Evolutionary conservation across 768 basidiomycete genomes (phyloP), one percentile per base, ranked within the genome.

Genomic region (Naganishia vaughanmartiniae): DNA sequence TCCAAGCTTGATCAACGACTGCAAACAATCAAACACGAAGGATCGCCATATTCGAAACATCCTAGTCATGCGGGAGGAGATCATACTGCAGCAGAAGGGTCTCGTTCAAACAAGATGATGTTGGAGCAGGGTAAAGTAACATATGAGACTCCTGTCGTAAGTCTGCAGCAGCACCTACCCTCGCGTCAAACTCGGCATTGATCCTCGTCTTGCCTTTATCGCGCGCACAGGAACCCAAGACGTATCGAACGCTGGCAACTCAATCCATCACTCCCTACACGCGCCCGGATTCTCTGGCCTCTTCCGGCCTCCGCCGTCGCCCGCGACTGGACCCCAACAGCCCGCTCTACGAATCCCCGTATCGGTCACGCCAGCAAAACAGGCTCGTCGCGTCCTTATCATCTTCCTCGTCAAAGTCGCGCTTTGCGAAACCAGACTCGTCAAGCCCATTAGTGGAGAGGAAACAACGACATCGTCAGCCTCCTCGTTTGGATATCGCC

Each of bases 291-390:
- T 42, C 60, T 26, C 14, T 34, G 1, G 36, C 36, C 2, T 26
- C 60, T 7, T 15, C 60, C 26, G 42, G 39, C 26, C 60, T 42
- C 11, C 24, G 42, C 21, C 60, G 26, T 26, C 60, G 60, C n/a
- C 24, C 60, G 10, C 30, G 24, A 39, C 42, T 63, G 34, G 60
- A 63, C 30, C n/a, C 39, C 6, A 63, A 26, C 60, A 63, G 60
- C n/a, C 60, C 60, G 1, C 60, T 63, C 39, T 63, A 63, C 60
- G 60, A 63, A 26, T 63, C 60, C 15, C 60, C 60, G 1, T 63
- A 63, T 42, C 39, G 42, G n/a, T 24, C 26, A 12, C 60, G 60
- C 10, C 60, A 42, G 46, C 39, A 45, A 28, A 21, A 17, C 2
- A 39, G 26, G 17, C 39, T 46, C n/a, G n/a, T n/a, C n/a, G n/a